Evolutionary conservation across 306 rosid species (phyloP).

Genomic region (Alnus rubra): DNA sequence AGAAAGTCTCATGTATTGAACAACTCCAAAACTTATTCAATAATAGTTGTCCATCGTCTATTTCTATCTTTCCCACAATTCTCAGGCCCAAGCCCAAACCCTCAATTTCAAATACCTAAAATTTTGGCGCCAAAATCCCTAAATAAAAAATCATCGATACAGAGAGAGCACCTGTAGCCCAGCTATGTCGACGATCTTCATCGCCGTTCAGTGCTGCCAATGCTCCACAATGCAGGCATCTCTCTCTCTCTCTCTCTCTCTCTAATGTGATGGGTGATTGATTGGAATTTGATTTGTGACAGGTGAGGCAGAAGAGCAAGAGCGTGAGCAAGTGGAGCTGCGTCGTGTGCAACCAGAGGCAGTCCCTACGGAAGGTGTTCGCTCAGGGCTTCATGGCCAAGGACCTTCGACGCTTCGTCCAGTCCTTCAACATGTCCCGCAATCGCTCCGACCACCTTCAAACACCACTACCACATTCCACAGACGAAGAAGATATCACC

Average conservation of each 20-base stretch:
- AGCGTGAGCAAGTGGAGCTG: constrained; percentile 72
- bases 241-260: background rate
- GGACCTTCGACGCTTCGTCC: constrained; percentile 74
- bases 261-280: background rate
- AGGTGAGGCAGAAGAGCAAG: constrained; percentile 88
- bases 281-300: background rate
- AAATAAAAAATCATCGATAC: background rate
- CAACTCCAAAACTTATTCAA: too few relatives aligned
- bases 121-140: constrained; percentile 26
- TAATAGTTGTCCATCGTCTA: too few relatives aligned
- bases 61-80: background rate
- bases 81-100: background rate
- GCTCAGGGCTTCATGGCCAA: constrained; percentile 71
- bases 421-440: constrained; percentile 78
- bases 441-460: constrained; percentile 38
- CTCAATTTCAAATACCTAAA: constrained; percentile 1
- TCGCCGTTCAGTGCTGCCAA: constrained; percentile 79
- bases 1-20: too few relatives aligned
- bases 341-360: constrained; percentile 77
- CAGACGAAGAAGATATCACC: background rate
- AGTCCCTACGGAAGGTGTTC: constrained; percentile 71
- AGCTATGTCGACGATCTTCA: constrained; percentile 58
- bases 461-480: constrained; percentile 24
- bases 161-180: background rate
- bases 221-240: constrained; percentile 89